Base-by-base conservation (phyloP, 495 filamentous ascomycete species). In the Collariella sp. region DNA sequence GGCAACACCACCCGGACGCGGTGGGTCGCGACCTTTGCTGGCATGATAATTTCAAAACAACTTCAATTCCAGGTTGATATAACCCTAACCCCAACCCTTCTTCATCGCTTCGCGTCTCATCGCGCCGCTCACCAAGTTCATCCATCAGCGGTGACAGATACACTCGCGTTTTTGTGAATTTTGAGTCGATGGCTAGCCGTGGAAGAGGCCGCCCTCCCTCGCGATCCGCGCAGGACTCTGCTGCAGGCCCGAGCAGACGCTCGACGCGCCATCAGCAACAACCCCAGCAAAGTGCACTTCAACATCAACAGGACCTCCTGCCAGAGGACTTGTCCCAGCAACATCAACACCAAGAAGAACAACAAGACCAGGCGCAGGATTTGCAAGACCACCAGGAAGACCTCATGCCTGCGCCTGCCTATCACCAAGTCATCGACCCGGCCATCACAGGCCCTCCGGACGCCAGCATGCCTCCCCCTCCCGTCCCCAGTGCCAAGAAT, bases 51-150 rank as follows among this genome's bases (percentile, higher is more conserved):
- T 56, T 56, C 56, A 57, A 58, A 65, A 65, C 62, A 61, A 57
- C 57, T 34, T 53, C 58, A 52, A 42, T 55, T 56, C 51, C 33
- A 35, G 33, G 34, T 19, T 12, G 29, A 15, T 16, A 34, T 45
- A 64, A 68, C 63, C 63, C 65, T 66, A 68, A 68, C 65, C 65
- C 65, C 42, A 68, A 68, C 65, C 65, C 65, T 66, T 64, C 51
- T 60, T 46, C 31, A 34, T 38, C 39, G 29, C 41, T 16, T 20
- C 39, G 44, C 38, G 16, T 41, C 4, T 46, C 45, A 20, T 52
- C 38, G 20, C 31, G 38, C 29, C 23, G 9, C n/a, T 42, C 43
- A 48, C 53, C 31, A 7, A 48, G 22, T 15, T 39, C 26, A 22
- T 19, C 9, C 12, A 38, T 53, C 48, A 19, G 2, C n/a, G n/a